A percentile compares a stretch with the other conserved stretches of the same genome.
phyloP scores from a whole-genome alignment of 2,329 filamentous ascomycete genomes.

The Huntiella abstrusa region DNA sequence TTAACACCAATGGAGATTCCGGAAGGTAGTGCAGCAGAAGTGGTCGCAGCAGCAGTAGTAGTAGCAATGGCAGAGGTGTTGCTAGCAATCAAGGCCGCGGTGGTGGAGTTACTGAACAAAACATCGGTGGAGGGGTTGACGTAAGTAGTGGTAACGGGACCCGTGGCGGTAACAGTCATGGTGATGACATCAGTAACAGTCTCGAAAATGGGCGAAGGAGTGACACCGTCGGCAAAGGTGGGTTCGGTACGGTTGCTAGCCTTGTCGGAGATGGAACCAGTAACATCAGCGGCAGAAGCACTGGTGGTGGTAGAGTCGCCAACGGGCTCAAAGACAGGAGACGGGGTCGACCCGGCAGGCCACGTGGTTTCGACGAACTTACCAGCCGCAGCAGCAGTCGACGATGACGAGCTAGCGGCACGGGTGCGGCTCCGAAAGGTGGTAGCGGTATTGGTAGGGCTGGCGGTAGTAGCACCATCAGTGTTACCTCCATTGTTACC shows the following conservation, averaged over 20 bases:
- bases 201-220: conserved; percentile 1
- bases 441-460: not conserved
- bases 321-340: conserved; percentile 1
- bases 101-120: not conserved
- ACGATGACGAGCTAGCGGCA: not conserved
- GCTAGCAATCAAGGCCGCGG: not conserved
- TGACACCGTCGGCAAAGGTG: conserved; percentile 1
- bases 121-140: not conserved
- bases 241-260: not conserved
- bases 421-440: not conserved
- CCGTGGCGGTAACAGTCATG: not conserved
- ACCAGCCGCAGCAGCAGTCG: not conserved
- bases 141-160: not conserved
- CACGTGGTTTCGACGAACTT: not conserved
- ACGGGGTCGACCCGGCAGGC: not conserved
- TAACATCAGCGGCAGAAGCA: not conserved
- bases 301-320: not conserved
- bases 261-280: not conserved
- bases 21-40: not conserved
- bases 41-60: not conserved
- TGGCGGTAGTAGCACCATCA: not conserved
- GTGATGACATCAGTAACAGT: not conserved
- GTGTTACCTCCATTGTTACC: not conserved
- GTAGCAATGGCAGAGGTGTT: not conserved
- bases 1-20: not conserved